Base-by-base conservation (phyloP, 163 green algal genomes). In the Prototheca cutis region DNA sequence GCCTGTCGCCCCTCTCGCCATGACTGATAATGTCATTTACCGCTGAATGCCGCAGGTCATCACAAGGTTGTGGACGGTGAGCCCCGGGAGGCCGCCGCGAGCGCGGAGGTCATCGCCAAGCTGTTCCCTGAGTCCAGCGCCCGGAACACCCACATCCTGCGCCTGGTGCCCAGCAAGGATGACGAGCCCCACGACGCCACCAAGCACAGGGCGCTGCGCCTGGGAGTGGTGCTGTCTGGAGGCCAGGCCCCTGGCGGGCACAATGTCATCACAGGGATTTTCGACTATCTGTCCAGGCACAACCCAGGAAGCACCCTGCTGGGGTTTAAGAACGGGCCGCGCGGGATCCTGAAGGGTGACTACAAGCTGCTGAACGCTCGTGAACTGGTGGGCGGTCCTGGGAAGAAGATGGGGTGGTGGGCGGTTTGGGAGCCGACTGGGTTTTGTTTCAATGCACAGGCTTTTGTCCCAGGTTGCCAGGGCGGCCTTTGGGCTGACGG, bases 211-310 rank as follows among this genome's bases (percentile, higher is more conserved):
- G 57, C 73, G 2, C 63, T 87, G 19, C 67, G 55, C 15, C 24
- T 88, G 19, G 80, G 76, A 18, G 67, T 83, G 19, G 68, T 87
- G 36, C 66, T 88, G 13, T 77, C 60, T 19, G 80, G 80, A 25
- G 80, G 80, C 19, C 80, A 87, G 54, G 80, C 80, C 0, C 58
- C 80, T 24, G 74, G 74, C 5, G 59, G 81, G 0, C 80, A 89
- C 77, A 89, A 88, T 48, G 81, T 88, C 3, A 84, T 88, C 63
- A 48, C 63, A 7, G 80, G 80, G 7, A 29, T 86, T 30, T 68
- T 80, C 29, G 80, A 88, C 65, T 79, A 72, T 55, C 71, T 87
- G 32, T 25, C 69, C 34, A 19, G 49, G 29, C 48, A 54, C 7
- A 54, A 66, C 53, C 80, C 80, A 0, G 78, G 72, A 40, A 76